Base-by-base conservation (phyloP, 805 yeast genomes). In the Saturnispora saitoi region DNA sequence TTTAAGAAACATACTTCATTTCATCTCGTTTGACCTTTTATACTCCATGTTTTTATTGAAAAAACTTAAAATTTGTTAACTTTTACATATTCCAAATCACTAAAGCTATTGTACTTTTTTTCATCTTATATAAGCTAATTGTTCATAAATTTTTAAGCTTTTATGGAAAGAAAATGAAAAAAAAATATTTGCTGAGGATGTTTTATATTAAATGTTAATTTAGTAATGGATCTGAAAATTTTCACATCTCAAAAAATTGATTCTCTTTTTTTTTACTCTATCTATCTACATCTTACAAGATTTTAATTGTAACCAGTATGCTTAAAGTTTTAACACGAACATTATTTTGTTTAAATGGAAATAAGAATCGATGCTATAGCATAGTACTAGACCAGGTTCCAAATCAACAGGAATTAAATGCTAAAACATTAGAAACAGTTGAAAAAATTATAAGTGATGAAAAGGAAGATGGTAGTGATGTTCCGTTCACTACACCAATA, bases 371-470 rank as follows among this genome's bases (percentile, higher is more conserved):
- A 29, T 32, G 15, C 14, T 28, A 12, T 9, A 26, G n/a, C 28
- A 19, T 22, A 19, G n/a, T 28, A 6, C 30, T 15, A 12, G n/a
- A 15, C 14, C 20, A 38, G 20, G 38, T 28, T 11, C 38, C 26
- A 17, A 26, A 24, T 34, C 36, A 34, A n/a, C 42, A 40, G n/a
- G 17, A n/a, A 14, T 45, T 34, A 32, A 38, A 46, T 31, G 42
- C 37, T 8, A 24, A 29, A 29, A 46, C 42, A 19, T 6, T 34
- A 12, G 38, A 41, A 8, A 24, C 42, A 4, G 37, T 47, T 5
- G 39, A 50, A 19, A 28, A 29, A 7, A 29, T 46, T 14, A 31
- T 39, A 42, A 32, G 45, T 2, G 36, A 29, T 2, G 31, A 20
- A 32, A 26, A 46, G n/a, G 20, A 28, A 1, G 42, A 34, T 26